Evolutionary conservation across 1,284 basidiomycete species (phyloP).

Genomic region (Puccinia horiana): DNA sequence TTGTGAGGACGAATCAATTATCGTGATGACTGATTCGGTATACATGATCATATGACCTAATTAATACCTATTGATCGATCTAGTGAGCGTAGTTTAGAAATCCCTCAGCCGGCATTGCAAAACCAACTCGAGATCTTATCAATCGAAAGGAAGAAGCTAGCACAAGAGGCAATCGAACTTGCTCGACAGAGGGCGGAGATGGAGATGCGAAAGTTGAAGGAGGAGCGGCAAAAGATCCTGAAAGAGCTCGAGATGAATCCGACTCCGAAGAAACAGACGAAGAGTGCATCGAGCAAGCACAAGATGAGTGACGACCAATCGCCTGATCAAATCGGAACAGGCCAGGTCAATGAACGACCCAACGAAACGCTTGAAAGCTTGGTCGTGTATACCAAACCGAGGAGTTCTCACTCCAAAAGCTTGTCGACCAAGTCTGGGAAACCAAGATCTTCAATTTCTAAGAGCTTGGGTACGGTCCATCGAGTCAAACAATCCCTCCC

Average conservation of each 20-base stretch:
- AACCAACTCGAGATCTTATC: background rate
- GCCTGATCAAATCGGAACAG: background rate
- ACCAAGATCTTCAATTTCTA: conserved; percentile 8
- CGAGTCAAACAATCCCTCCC: conserved; percentile 2
- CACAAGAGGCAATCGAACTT: conserved; percentile 31
- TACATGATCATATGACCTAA: too few relatives aligned
- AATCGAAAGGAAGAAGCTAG: conserved; percentile 17
- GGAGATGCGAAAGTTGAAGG: conserved; percentile 6
- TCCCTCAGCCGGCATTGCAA: background rate
- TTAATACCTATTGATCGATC: background rate
- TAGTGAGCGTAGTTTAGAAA: conserved; percentile 15
- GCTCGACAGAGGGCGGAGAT: background rate
- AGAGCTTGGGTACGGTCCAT: background rate
- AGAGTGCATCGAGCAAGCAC: background rate
- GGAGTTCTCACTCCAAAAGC: background rate
- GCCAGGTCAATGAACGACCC: background rate
- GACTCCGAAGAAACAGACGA: background rate
- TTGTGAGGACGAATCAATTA: background rate
- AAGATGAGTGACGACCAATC: background rate
- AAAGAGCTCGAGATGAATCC: background rate
- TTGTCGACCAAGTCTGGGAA: background rate
- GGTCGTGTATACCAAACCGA: conserved; percentile 25
- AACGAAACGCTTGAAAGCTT: conserved; percentile 18
- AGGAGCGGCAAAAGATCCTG: conserved; percentile 16
- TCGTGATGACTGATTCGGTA: too few relatives aligned